Conservation (phyloP, 2,329 filamentous ascomycete species). For the Zymoseptoria passerinii region DNA sequence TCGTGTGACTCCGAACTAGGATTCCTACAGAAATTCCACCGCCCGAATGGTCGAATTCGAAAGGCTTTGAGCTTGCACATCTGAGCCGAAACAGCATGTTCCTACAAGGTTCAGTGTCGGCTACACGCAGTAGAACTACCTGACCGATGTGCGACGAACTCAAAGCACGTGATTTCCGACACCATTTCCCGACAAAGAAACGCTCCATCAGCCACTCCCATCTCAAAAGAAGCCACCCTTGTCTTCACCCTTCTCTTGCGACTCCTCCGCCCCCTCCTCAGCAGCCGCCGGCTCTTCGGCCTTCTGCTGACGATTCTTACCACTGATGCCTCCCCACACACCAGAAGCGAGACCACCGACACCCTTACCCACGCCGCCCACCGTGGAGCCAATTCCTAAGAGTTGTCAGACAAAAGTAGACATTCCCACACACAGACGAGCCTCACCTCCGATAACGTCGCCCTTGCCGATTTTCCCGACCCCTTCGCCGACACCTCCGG, state of each 20-base stretch:
- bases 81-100: too few species aligned
- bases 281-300: conserved; percentile 5
- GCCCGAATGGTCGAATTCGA: too few species aligned
- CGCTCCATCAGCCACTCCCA: neutral
- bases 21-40: too few species aligned
- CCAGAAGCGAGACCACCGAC: conserved; percentile 24
- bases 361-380: conserved; percentile 31
- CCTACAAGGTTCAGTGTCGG: too few species aligned
- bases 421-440: neutral
- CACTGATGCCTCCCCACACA: conserved; percentile 26
- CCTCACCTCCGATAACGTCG: conserved; percentile 35
- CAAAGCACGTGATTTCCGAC: too few species aligned
- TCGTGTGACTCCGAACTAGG: too few species aligned
- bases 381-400: conserved; percentile 29
- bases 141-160: too few species aligned
- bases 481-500: conserved; percentile 36
- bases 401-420: neutral
- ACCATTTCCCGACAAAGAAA: too few species aligned
- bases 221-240: conserved; percentile 1
- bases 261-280: conserved; percentile 12
- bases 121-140: too few species aligned
- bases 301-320: conserved; percentile 19
- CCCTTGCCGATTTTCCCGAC: conserved; percentile 39
- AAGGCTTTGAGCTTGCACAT: too few species aligned
- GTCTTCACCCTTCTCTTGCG: conserved; percentile 7